Percentiles rank a stretch among this genome's conserved stretches.
phyloP scores from a whole-genome alignment of 345 rosid species.

The Theobroma cacao region DNA sequence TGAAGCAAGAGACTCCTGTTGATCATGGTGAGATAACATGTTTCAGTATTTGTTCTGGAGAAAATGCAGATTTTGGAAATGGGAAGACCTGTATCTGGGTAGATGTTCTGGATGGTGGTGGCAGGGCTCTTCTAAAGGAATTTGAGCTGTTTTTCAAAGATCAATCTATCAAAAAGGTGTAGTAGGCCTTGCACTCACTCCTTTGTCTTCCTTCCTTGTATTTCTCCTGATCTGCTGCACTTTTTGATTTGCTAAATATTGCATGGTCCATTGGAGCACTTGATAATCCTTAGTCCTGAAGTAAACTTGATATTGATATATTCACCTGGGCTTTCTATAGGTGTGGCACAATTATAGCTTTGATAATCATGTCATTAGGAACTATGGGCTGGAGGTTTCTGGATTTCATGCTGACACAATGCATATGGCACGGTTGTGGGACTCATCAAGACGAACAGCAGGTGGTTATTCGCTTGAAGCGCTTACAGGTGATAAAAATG shows the following conservation, averaged over 20 bases:
- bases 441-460: slow-evolving; percentile 68
- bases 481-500: slow-evolving; percentile 64
- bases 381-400: slow-evolving; percentile 67
- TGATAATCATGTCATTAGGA: slow-evolving; percentile 79
- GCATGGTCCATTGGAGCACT: not conserved
- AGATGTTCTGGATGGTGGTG: slow-evolving; percentile 89
- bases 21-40: slow-evolving; percentile 87
- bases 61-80: slow-evolving; percentile 68
- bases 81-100: slow-evolving; percentile 95
- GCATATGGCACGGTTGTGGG: slow-evolving; percentile 98
- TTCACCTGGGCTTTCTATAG: slow-evolving; percentile 34
- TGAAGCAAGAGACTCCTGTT: slow-evolving; percentile 84
- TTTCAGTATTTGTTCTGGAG: slow-evolving; percentile 89
- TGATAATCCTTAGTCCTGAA: not conserved
- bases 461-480: slow-evolving; percentile 99
- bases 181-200: not conserved
- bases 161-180: slow-evolving; percentile 66
- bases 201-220: not conserved
- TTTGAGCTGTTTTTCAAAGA: slow-evolving; percentile 78
- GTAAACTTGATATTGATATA: slow-evolving; percentile 5
- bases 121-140: slow-evolving; percentile 53
- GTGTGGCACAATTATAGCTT: slow-evolving; percentile 99
- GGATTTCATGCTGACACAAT: slow-evolving; percentile 98
- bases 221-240: not conserved
- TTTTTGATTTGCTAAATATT: slow-evolving; percentile 8